phyloP scores from a whole-genome alignment of 2,329 filamentous ascomycete species.

The Raffaelea albimanens region DNA sequence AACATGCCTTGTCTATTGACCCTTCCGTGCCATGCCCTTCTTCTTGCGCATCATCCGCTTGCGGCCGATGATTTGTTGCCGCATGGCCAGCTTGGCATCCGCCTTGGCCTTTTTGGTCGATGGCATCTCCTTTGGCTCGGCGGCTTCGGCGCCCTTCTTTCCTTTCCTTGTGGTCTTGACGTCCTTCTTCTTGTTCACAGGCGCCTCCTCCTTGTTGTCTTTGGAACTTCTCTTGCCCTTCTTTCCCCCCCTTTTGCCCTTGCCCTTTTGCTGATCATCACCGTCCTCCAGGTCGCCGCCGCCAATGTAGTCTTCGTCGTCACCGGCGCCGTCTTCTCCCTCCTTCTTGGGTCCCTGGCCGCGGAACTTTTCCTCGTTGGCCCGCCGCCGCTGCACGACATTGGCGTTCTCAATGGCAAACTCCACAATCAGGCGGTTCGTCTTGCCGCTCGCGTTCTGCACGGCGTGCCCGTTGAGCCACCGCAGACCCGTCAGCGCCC shows the following conservation, averaged over 20 bases:
- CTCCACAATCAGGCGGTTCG: conserved; percentile 85
- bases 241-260: neutral
- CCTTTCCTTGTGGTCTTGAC: conserved; percentile 13
- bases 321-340: conserved; percentile 21
- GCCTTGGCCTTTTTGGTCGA: conserved; percentile 15
- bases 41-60: conserved; percentile 74
- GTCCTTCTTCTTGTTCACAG: conserved; percentile 11
- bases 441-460: conserved; percentile 50
- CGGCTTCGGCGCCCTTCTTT: conserved; percentile 1
- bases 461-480: conserved; percentile 77
- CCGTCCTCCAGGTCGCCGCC: conserved; percentile 18
- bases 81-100: conserved; percentile 29
- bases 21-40: conserved; percentile 34
- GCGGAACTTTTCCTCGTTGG: conserved; percentile 41
- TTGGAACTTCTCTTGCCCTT: conserved; percentile 4
- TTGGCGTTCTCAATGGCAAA: conserved; percentile 98
- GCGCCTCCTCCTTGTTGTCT: too few relatives aligned
- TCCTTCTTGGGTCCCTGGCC: conserved; percentile 13
- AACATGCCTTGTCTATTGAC: neutral
- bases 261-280: conserved; percentile 19
- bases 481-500: conserved; percentile 86
- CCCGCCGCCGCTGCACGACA: conserved; percentile 72
- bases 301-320: conserved; percentile 34
- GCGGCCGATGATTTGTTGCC: conserved; percentile 73
- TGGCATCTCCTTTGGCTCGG: conserved; percentile 2